Evolutionary conservation across 306 rosid genomes (phyloP).

Genomic region (Potentilla sterilis): DNA sequence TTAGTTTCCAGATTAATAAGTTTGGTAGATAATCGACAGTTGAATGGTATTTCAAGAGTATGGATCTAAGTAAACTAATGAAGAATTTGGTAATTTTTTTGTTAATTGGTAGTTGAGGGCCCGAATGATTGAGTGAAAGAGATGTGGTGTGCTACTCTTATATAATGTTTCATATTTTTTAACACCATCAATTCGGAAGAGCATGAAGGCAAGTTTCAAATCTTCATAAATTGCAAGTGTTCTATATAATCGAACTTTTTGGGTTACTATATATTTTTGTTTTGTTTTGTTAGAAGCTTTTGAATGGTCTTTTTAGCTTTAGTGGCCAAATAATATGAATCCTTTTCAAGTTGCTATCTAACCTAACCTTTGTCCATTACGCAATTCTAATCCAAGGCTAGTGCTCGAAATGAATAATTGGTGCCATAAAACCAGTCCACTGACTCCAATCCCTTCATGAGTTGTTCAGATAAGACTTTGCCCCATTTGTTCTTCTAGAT

Average conservation of each 20-base stretch:
- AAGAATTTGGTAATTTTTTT: neutral
- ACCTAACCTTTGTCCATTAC: constrained; percentile 2
- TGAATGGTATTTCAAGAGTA: neutral
- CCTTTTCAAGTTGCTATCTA: neutral
- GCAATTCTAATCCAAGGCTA: constrained; percentile 3
- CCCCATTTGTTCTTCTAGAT: neutral
- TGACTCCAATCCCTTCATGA: neutral
- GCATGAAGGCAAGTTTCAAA: neutral
- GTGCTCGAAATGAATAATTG: constrained; percentile 8
- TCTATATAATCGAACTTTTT: neutral
- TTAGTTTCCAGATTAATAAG: neutral
- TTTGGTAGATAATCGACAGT: neutral
- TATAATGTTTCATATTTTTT: neutral
- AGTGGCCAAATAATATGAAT: neutral
- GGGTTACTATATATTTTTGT: neutral
- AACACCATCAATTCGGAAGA: too few relatives aligned
- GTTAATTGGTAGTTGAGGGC: neutral
- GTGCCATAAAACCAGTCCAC: neutral
- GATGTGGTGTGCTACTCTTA: neutral
- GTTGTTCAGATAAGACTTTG: neutral
- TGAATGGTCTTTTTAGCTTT: neutral
- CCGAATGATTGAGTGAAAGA: neutral
- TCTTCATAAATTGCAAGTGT: neutral
- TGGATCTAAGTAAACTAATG: neutral
- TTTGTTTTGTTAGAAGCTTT: neutral